Conservation (phyloP, 768 basidiomycete species). For the Macrolepiota dolichaula region DNA sequence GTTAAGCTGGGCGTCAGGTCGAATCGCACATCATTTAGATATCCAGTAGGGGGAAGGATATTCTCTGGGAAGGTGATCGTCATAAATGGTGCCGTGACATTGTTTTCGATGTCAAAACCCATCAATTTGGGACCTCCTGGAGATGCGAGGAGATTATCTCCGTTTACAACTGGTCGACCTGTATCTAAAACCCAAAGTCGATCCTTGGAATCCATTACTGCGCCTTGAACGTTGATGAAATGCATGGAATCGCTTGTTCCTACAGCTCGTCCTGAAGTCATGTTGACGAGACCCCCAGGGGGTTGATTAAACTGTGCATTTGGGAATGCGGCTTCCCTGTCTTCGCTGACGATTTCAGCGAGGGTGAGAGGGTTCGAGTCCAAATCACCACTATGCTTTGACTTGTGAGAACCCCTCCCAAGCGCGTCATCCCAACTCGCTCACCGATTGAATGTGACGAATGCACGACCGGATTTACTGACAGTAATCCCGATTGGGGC, state of each 20-base stretch:
- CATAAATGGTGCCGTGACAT: constrained; percentile 12
- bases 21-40: constrained; percentile 16
- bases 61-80: constrained; percentile 16
- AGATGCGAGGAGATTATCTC: constrained; percentile 12
- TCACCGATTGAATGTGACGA: constrained; percentile 15
- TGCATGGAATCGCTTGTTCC: constrained; percentile 14
- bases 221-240: constrained; percentile 16
- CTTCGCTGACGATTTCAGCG: constrained; percentile 12
- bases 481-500: constrained; percentile 25
- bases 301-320: constrained; percentile 12
- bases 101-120: constrained; percentile 14
- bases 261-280: constrained; percentile 6
- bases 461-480: constrained; percentile 10
- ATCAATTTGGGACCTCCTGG: constrained; percentile 16
- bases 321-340: constrained; percentile 14
- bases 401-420: not conserved
- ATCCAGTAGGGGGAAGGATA: constrained; percentile 15
- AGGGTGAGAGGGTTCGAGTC: constrained; percentile 12
- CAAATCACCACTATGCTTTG: constrained; percentile 9
- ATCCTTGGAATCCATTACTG: constrained; percentile 12
- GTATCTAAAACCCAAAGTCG: constrained; percentile 15
- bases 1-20: constrained; percentile 15
- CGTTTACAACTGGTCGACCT: constrained; percentile 11
- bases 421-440: not conserved
- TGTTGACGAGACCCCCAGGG: constrained; percentile 14